Evolutionary conservation across 2,329 filamentous ascomycete species (phyloP), one percentile per base, ranked within the genome.

Genomic region (Helminthosporium solani): DNA sequence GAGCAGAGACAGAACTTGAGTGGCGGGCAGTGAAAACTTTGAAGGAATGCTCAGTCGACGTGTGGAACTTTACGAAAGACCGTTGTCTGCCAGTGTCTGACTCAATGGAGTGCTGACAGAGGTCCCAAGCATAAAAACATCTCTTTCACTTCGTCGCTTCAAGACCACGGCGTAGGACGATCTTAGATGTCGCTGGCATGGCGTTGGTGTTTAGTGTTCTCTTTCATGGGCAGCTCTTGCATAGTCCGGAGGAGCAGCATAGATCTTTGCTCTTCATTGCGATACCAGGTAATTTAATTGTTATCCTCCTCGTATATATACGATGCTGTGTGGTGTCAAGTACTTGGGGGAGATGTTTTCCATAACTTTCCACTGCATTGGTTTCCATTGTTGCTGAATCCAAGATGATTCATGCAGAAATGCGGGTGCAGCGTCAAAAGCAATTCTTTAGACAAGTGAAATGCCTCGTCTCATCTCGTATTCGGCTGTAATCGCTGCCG

Each of bases 11-110:
- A 7, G 69, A 72, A 45, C 64, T 73, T 14, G 59, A 63, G 23
- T 73, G 71, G 71, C 62, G 49, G 33, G 66, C 71, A 14, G 60
- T 66, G 40, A 68, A 68, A 48, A 59, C 61, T 2, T 49, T 73
- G 7, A 52, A 63, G 14, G 67, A 71, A 47, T 72, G 70, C 46
- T 64, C 69, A 7, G 48, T 52, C 9, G 68, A 72, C 40, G 67
- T 70, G 11, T 73, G 70, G 70, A 71, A 71, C 47, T 70, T 68
- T 33, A 68, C 66, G 3, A 62, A 62, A 37, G 52, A 44, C 20
- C 56, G 61, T 33, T 68, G 63, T 45, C 43, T 46, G 3, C 45
- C 49, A 7, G 33, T 30, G 11, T 12, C 31, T 33, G 39, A 42
- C 16, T 25, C 23, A 20, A 53, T 50, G 41, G 39, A 48, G 33